Conservation (phyloP, 306 rosid genomes). For the Acacia crassicarpa region DNA sequence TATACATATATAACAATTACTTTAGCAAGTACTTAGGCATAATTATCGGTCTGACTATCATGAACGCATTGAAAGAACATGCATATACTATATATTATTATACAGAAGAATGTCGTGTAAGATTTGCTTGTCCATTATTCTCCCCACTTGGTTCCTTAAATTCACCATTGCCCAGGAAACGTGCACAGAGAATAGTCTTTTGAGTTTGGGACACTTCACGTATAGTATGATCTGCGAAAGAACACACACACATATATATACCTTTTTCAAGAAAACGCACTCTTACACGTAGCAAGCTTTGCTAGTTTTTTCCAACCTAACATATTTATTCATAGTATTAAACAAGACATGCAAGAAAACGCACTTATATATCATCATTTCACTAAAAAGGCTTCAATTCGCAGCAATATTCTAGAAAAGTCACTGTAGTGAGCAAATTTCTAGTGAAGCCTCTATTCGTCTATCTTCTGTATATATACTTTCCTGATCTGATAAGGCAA, state of each 20-base stretch:
- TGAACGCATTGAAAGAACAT: not conserved
- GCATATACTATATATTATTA: not conserved
- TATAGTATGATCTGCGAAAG: slow-evolving; percentile 17
- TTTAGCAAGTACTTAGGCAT: not conserved
- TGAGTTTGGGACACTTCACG: slow-evolving; percentile 15
- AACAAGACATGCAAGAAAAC: slow-evolving; percentile 23
- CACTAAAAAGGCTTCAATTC: not conserved
- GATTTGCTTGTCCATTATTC: not conserved
- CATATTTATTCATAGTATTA: slow-evolving; percentile 29
- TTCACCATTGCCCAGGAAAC: slow-evolving; percentile 25
- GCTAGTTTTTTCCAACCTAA: slow-evolving; percentile 38
- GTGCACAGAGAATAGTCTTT: not conserved
- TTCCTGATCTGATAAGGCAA: not conserved
- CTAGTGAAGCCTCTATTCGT: not conserved
- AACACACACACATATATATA: not conserved
- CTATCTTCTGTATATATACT: not conserved
- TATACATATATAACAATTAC: not conserved
- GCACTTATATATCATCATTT: not conserved
- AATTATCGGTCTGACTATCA: not conserved
- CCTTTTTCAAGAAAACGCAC: not conserved
- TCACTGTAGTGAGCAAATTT: not conserved
- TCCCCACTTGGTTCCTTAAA: slow-evolving; percentile 12
- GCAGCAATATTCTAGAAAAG: not conserved
- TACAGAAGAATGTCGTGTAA: not conserved
- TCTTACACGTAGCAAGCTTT: not conserved